Evolutionary conservation across 192 early-diverging fungal genomes (phyloP).

Genomic region (Mortierella alpina): DNA sequence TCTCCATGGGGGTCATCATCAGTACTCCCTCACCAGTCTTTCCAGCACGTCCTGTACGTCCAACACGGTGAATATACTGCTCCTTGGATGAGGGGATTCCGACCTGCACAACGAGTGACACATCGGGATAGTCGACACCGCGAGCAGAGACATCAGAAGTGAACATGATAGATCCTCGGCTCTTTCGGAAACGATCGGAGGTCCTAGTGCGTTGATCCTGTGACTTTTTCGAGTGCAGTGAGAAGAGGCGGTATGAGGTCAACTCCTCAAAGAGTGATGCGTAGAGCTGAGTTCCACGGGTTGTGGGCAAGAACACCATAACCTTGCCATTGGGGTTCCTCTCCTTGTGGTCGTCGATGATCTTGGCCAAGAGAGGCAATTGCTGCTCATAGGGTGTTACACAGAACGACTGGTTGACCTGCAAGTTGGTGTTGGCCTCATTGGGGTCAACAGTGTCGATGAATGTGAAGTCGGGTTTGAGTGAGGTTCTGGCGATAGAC

Average conservation of each 20-base stretch:
- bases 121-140: constrained; percentile 97
- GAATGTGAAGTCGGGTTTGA: constrained; percentile 70
- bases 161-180: constrained; percentile 75
- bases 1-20: constrained; percentile 83
- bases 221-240: constrained; percentile 83
- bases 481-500: constrained; percentile 71
- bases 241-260: constrained; percentile 61
- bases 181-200: constrained; percentile 79
- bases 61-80: constrained; percentile 96
- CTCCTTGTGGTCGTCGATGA: constrained; percentile 72
- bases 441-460: constrained; percentile 84
- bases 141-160: constrained; percentile 97
- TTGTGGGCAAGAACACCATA: constrained; percentile 91
- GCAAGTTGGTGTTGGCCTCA: constrained; percentile 84
- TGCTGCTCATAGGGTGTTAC: constrained; percentile 72
- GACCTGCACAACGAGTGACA: constrained; percentile 90
- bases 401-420: constrained; percentile 83
- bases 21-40: constrained; percentile 89
- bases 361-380: constrained; percentile 68
- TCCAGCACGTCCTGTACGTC: constrained; percentile 96
- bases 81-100: constrained; percentile 85
- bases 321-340: constrained; percentile 77
- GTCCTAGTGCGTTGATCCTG: constrained; percentile 78
- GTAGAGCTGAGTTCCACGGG: constrained; percentile 73
- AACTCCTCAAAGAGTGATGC: constrained; percentile 68